Conservation (phyloP, 1,284 basidiomycete species). For the Ceratobasidium sp. region DNA sequence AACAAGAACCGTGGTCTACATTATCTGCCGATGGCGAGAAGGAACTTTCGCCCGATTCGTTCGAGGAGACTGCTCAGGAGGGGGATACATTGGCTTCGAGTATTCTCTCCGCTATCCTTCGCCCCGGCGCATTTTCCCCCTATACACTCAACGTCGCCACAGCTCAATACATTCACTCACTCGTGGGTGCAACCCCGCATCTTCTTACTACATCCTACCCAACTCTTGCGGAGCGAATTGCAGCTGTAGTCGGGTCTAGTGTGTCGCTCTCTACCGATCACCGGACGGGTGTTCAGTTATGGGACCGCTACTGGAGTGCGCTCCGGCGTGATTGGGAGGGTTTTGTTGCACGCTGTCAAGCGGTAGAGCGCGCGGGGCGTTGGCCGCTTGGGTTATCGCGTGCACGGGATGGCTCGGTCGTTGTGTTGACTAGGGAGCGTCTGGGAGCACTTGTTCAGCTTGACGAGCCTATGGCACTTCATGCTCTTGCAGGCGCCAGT, state of each 20-base stretch:
- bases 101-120: constrained; percentile 84
- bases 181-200: constrained; percentile 72
- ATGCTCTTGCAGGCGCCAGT: constrained; percentile 52
- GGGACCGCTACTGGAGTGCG: constrained; percentile 84
- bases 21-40: constrained; percentile 35
- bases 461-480: constrained; percentile 75
- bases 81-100: constrained; percentile 74
- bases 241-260: constrained; percentile 87
- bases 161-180: constrained; percentile 72
- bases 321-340: constrained; percentile 94
- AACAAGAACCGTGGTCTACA: constrained; percentile 62
- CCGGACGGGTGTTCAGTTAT: constrained; percentile 81
- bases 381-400: constrained; percentile 81
- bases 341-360: constrained; percentile 87
- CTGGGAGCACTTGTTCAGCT: constrained; percentile 72
- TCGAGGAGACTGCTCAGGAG: constrained; percentile 64
- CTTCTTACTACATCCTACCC: constrained; percentile 72
- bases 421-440: constrained; percentile 84
- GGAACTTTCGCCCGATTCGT: constrained; percentile 82
- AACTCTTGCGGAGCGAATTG: constrained; percentile 80
- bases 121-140: constrained; percentile 87
- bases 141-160: constrained; percentile 83
- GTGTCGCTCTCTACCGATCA: constrained; percentile 79
- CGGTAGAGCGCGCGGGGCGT: constrained; percentile 85
- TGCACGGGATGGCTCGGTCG: constrained; percentile 65